phyloP scores from a whole-genome alignment of 2,329 filamentous ascomycete species.

The Alternaria sp. region DNA sequence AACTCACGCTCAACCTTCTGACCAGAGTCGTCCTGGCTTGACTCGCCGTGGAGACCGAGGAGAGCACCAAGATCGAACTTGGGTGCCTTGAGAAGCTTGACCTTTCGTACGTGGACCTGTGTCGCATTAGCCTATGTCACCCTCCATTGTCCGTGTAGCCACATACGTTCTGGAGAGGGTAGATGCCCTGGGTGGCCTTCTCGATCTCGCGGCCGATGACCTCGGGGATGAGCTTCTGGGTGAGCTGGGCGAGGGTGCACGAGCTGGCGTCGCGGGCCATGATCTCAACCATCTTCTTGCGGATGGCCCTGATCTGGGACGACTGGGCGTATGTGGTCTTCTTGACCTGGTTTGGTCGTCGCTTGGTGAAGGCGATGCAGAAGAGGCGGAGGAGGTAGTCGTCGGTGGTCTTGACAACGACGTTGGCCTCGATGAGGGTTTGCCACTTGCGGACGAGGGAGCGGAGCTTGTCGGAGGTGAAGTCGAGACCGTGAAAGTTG shows the following conservation, averaged over 20 bases:
- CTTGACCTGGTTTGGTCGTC: conserved; percentile 99
- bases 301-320: conserved; percentile 96
- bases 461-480: conserved; percentile 99
- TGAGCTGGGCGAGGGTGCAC: conserved; percentile 95
- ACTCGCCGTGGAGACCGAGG: conserved; percentile 97
- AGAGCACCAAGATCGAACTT: conserved; percentile 99
- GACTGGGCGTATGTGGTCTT: conserved; percentile 99
- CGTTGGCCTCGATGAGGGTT: conserved; percentile 98
- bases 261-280: conserved; percentile 93
- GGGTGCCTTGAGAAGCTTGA: conserved; percentile 97
- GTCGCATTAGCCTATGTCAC: conserved; percentile 31
- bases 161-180: conserved; percentile 96
- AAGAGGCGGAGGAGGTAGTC: conserved; percentile 99
- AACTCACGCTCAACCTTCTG: conserved; percentile 98
- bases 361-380: conserved; percentile 99
- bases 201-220: conserved; percentile 99
- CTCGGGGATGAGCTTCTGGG: conserved; percentile 98
- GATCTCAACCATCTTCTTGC: conserved; percentile 99
- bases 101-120: conserved; percentile 99
- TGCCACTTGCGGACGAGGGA: conserved; percentile 99
- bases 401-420: conserved; percentile 99
- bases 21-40: conserved; percentile 91
- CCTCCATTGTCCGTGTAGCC: conserved; percentile 5
- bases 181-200: conserved; percentile 99
- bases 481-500: conserved; percentile 99